phyloP scores from a whole-genome alignment of 495 filamentous ascomycete genomes.

The Podospora pseudoanserina region DNA sequence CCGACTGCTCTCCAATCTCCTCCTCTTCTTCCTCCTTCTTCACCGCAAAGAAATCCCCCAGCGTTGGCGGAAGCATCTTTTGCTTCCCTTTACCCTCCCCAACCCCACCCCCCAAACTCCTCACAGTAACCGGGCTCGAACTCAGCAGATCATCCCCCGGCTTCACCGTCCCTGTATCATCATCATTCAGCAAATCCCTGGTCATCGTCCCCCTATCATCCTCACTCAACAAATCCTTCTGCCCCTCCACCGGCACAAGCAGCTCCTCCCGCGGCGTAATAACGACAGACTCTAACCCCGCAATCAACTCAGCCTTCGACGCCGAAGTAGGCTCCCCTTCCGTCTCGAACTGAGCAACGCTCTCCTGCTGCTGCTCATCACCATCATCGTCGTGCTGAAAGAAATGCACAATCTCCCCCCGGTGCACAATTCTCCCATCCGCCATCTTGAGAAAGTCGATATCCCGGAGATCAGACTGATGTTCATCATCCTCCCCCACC shows the following conservation, averaged over 20 bases:
- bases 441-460: constrained; percentile 24
- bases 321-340: neutral
- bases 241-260: neutral
- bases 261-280: neutral
- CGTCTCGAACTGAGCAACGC: neutral
- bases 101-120: neutral
- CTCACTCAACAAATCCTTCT: neutral
- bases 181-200: neutral
- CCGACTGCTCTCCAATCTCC: neutral
- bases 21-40: neutral
- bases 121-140: neutral
- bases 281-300: neutral
- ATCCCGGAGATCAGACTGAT: constrained; percentile 7
- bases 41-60: neutral
- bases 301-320: neutral
- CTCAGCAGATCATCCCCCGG: neutral
- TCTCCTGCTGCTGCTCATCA: constrained; percentile 7
- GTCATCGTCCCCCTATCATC: neutral
- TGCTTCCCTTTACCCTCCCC: neutral
- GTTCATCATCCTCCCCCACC: neutral
- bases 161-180: neutral
- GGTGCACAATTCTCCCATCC: constrained; percentile 32
- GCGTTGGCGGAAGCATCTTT: neutral
- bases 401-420: constrained; percentile 32
- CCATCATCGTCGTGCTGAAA: constrained; percentile 31